A percentile compares a stretch with the other conserved stretches of the same genome.
Evolutionary conservation across 306 rosid species (phyloP).

Genomic region (Vicia faba): DNA sequence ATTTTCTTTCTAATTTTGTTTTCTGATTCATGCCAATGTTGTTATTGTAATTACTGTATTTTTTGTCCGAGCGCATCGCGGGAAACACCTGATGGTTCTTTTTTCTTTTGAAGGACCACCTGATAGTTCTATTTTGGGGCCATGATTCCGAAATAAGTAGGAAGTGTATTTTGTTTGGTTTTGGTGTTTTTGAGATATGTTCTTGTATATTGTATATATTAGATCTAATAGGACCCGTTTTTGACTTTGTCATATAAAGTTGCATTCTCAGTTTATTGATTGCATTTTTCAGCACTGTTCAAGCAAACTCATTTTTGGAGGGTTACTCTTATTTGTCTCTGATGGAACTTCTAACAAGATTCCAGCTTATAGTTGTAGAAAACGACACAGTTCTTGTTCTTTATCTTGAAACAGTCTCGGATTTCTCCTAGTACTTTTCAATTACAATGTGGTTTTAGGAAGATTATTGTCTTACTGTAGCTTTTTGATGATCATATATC

Average conservation of each 20-base stretch:
- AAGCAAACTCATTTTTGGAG: background rate
- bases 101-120: slow-evolving; percentile 10
- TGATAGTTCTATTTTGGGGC: slow-evolving; percentile 32
- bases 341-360: no score
- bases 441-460: slow-evolving; percentile 6
- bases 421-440: background rate
- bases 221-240: slow-evolving; percentile 17
- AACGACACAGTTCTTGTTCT: background rate
- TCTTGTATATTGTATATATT: slow-evolving; percentile 8
- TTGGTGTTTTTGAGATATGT: slow-evolving; percentile 8
- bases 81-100: slow-evolving; percentile 1
- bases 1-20: background rate
- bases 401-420: background rate
- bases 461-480: background rate
- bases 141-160: slow-evolving; percentile 40
- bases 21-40: background rate
- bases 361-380: background rate
- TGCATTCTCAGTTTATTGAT: slow-evolving; percentile 16
- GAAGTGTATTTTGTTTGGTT: slow-evolving; percentile 5
- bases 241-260: slow-evolving; percentile 11
- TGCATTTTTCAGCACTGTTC: background rate
- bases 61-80: slow-evolving; percentile 35
- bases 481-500: background rate
- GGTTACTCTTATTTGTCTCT: no score
- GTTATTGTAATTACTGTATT: slow-evolving; percentile 33